Percentiles rank a stretch among this genome's conserved stretches.
phyloP scores from a whole-genome alignment of 116 monocot species.

The Zostera marina region DNA sequence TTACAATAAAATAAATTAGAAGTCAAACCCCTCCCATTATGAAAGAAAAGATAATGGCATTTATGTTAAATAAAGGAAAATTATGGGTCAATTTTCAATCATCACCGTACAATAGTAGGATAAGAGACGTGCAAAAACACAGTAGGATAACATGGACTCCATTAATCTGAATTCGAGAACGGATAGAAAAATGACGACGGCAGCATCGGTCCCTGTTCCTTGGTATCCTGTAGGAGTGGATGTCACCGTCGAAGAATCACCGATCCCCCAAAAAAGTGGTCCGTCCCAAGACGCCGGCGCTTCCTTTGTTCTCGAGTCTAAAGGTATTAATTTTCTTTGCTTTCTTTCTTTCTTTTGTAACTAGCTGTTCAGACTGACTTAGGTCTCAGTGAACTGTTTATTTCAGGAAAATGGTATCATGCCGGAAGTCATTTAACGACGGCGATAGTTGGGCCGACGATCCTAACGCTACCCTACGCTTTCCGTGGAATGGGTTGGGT shows the following conservation, averaged over 20 bases:
- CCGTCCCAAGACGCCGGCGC: constrained; percentile 38
- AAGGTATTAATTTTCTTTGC: constrained; percentile 18
- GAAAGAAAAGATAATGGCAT: too few species aligned
- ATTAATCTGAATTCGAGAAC: too few species aligned
- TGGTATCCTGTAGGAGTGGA: too few species aligned
- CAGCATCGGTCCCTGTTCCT: too few species aligned
- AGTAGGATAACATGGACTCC: too few species aligned
- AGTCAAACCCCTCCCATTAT: too few species aligned
- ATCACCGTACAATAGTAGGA: too few species aligned
- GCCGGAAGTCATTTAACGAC: constrained; percentile 75
- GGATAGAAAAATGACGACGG: too few species aligned
- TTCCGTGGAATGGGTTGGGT: constrained; percentile 62
- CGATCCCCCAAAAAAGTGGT: neutral
- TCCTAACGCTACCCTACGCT: constrained; percentile 65
- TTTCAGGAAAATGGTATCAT: constrained; percentile 69
- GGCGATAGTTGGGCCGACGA: constrained; percentile 79
- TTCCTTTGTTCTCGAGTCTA: constrained; percentile 71
- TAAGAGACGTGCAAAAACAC: too few species aligned
- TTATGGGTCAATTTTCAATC: too few species aligned
- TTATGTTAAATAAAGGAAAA: too few species aligned
- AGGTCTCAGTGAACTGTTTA: neutral
- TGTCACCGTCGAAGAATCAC: neutral
- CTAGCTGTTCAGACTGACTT: neutral
- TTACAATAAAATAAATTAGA: too few species aligned
- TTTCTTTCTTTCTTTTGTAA: neutral